These are phyloP conservation scores for Hypoxylon perforatum DNA, from an alignment of 495 filamentous ascomycete species.

Conservation along the genomic window DNA sequence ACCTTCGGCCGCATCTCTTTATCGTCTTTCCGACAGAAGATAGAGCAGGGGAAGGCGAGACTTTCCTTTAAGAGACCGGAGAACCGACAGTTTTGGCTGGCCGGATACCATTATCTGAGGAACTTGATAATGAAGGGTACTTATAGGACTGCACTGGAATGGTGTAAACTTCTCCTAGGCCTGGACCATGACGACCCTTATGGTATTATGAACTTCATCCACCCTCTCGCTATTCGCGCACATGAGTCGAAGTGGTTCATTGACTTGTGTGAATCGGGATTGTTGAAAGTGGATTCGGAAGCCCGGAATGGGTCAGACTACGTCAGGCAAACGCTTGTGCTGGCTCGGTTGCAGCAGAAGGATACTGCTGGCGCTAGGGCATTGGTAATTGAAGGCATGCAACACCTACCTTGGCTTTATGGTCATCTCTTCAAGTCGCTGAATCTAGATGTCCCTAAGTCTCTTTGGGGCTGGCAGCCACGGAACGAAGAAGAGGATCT, in stretches of 20 bases:
- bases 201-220: conserved; percentile 78
- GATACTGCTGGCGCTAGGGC: conserved; percentile 71
- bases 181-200: conserved; percentile 88
- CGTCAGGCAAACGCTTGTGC: conserved; percentile 74
- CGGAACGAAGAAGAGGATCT: conserved; percentile 75
- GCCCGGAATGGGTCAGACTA: conserved; percentile 58
- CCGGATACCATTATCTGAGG: conserved; percentile 86
- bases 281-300: conserved; percentile 52
- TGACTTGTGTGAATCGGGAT: conserved; percentile 70
- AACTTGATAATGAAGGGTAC: conserved; percentile 91
- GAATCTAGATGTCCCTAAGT: conserved; percentile 75
- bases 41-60: conserved; percentile 82
- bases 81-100: conserved; percentile 93
- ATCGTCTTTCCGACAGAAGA: conserved; percentile 76
- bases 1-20: conserved; percentile 88
- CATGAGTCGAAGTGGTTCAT: conserved; percentile 81
- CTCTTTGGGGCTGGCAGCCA: conserved; percentile 83
- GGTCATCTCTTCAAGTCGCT: conserved; percentile 79
- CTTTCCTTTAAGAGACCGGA: conserved; percentile 82
- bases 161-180: conserved; percentile 84
- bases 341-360: conserved; percentile 77
- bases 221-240: conserved; percentile 83
- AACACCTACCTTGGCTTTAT: conserved; percentile 83
- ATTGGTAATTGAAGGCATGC: conserved; percentile 72
- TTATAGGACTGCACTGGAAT: conserved; percentile 91